Percentiles rank a stretch among this genome's conserved stretches.
phyloP scores from a whole-genome alignment of 495 filamentous ascomycete species.

The Penicillium salamii region DNA sequence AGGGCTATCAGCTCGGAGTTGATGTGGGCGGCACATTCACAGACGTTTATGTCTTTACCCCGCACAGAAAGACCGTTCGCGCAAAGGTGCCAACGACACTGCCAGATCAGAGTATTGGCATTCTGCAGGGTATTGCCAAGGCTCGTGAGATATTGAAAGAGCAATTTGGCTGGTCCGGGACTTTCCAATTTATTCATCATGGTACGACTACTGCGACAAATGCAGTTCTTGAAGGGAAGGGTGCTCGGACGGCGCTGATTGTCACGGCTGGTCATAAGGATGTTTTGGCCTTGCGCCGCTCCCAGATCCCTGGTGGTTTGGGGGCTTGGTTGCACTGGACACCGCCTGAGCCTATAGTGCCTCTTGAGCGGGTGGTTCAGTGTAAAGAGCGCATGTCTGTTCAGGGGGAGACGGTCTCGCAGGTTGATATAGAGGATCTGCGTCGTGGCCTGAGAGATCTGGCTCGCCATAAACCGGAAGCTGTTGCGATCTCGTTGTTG shows the following conservation, averaged over 20 bases:
- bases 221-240: slow-evolving; percentile 41
- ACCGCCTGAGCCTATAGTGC: slow-evolving; percentile 48
- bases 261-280: slow-evolving; percentile 43
- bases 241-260: slow-evolving; percentile 37
- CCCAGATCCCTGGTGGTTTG: slow-evolving; percentile 48
- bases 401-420: slow-evolving; percentile 36
- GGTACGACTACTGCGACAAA: slow-evolving; percentile 43
- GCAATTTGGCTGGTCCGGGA: slow-evolving; percentile 22
- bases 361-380: slow-evolving; percentile 46
- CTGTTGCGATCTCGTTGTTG: slow-evolving; percentile 45
- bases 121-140: slow-evolving; percentile 41
- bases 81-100: slow-evolving; percentile 50
- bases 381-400: slow-evolving; percentile 47
- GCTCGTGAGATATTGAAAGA: slow-evolving; percentile 29
- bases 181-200: slow-evolving; percentile 38
- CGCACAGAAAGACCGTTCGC: slow-evolving; percentile 35
- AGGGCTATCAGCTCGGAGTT: slow-evolving; percentile 36
- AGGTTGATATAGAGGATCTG: slow-evolving; percentile 38
- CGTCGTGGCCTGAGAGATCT: slow-evolving; percentile 27
- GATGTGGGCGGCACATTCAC: slow-evolving; percentile 51
- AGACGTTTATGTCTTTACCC: slow-evolving; percentile 45
- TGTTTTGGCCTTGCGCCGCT: slow-evolving; percentile 39
- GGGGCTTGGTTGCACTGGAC: slow-evolving; percentile 48
- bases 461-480: slow-evolving; percentile 36
- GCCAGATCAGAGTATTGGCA: slow-evolving; percentile 47